Percentiles rank a stretch among this genome's conserved stretches.
These are phyloP conservation scores for Diaporthe destruens DNA, from an alignment of 2,329 filamentous ascomycete genomes.

Conservation along the genomic window DNA sequence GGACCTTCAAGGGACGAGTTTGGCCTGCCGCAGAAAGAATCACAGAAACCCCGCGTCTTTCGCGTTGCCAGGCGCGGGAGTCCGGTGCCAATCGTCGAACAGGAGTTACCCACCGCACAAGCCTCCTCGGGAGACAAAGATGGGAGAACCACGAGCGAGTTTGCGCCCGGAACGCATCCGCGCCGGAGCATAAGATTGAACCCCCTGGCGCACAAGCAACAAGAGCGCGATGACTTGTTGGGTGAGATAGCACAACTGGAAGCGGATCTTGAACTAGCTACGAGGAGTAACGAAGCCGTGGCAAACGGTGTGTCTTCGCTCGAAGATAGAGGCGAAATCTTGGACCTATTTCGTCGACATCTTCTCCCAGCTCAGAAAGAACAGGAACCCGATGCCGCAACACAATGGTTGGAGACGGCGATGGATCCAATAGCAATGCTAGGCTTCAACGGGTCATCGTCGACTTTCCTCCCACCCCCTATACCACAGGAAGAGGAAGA, in stretches of 20 bases:
- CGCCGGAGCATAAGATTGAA: conserved; percentile 58
- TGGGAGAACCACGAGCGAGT: conserved; percentile 55
- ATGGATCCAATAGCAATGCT: conserved; percentile 65
- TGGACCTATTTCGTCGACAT: conserved; percentile 57
- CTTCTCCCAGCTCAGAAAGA: conserved; percentile 54
- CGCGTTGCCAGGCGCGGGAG: conserved; percentile 33
- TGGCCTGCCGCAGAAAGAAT: conserved; percentile 28
- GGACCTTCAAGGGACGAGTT: conserved; percentile 48
- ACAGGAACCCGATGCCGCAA: conserved; percentile 48
- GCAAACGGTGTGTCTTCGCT: conserved; percentile 9
- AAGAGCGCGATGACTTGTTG: conserved; percentile 64
- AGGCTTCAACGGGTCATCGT: conserved; percentile 55
- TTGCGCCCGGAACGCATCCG: conserved; percentile 38
- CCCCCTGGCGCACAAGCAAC: conserved; percentile 62
- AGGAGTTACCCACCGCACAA: conserved; percentile 50
- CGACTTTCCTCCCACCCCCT: conserved; percentile 18
- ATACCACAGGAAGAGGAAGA: conserved; percentile 48
- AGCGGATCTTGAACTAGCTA: conserved; percentile 68
- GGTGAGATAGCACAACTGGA: conserved; percentile 69
- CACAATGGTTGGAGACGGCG: conserved; percentile 62
- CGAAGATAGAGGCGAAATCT: conserved; percentile 50
- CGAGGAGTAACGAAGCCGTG: conserved; percentile 66
- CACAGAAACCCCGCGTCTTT: conserved; percentile 11
- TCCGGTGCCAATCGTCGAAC: conserved; percentile 6
- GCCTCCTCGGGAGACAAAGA: conserved; percentile 58